Percentiles rank a stretch among this genome's conserved stretches.
These are phyloP conservation scores for Pseudogymnoascus sp. DNA, from an alignment of 2,329 filamentous ascomycete species.

Conservation along the genomic window DNA sequence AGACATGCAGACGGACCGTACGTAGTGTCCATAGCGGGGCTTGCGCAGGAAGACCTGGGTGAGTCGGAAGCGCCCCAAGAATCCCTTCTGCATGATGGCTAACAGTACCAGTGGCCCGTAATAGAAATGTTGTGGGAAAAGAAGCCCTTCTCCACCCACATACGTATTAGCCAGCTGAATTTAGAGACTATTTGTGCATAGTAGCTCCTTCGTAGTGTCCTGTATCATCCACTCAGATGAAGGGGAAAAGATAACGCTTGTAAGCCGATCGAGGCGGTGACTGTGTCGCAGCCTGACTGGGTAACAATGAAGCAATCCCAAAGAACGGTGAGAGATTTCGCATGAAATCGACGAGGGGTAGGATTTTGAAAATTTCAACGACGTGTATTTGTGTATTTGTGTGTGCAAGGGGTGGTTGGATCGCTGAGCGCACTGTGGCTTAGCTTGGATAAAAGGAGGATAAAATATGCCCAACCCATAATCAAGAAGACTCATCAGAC, in stretches of 20 bases:
- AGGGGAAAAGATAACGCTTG: conserved; percentile 1
- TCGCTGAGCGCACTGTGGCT: conserved; percentile 4
- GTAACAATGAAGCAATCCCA: conserved; percentile 5
- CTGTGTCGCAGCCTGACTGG: conserved; percentile 7
- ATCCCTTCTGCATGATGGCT: conserved; percentile 4
- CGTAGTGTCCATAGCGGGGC: conserved; percentile 5
- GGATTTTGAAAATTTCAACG: conserved; percentile 3
- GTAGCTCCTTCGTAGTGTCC: not conserved
- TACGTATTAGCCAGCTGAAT: conserved; percentile 8
- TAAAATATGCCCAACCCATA: conserved; percentile 6
- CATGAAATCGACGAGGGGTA: conserved; percentile 3
- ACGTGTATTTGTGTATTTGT: not conserved
- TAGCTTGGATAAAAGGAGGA: conserved; percentile 5
- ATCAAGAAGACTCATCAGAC: not conserved
- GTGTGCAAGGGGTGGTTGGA: conserved; percentile 1
- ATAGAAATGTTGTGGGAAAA: conserved; percentile 3
- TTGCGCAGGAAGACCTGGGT: not conserved
- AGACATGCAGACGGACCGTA: conserved; percentile 8
- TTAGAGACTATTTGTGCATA: not conserved
- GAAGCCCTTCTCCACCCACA: conserved; percentile 7
- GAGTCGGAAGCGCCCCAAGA: conserved; percentile 5
- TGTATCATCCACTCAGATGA: conserved; percentile 4
- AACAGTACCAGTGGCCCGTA: not conserved
- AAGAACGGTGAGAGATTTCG: conserved; percentile 7
- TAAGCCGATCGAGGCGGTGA: conserved; percentile 8